phyloP scores from a whole-genome alignment of 2,329 filamentous ascomycete species.

The Colletotrichum sp. region DNA sequence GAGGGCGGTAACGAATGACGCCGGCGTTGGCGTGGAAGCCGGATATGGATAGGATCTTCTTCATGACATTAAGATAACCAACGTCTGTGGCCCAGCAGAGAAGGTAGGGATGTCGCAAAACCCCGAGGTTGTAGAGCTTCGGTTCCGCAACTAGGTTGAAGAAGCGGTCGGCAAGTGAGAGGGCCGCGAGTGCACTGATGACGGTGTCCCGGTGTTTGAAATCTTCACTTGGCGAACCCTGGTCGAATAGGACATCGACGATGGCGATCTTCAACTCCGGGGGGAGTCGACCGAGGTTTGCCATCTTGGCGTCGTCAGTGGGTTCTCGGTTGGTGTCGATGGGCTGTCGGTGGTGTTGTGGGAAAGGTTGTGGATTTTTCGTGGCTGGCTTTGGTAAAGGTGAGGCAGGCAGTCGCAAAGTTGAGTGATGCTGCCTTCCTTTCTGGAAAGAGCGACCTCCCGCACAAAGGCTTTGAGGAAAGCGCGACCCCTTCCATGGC shows the following conservation, averaged over 20 bases:
- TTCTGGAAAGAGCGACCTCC: background rate
- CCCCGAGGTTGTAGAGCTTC: background rate
- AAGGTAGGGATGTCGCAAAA: background rate
- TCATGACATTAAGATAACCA: background rate
- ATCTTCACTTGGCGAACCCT: too few species aligned
- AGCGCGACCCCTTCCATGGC: background rate
- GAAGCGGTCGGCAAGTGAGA: background rate
- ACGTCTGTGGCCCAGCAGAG: background rate
- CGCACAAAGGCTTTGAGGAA: background rate
- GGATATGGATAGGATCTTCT: background rate
- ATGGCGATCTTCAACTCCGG: background rate
- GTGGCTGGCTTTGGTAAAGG: background rate
- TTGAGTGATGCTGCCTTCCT: background rate
- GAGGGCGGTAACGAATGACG: background rate
- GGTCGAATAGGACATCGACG: background rate
- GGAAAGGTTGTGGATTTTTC: background rate
- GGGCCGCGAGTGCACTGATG: background rate
- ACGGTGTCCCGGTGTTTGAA: too few species aligned
- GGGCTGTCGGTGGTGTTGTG: background rate
- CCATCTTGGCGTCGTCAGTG: background rate
- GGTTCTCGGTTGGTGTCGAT: background rate
- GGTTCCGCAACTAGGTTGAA: background rate
- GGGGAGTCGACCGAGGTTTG: background rate
- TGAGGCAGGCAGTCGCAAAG: background rate
- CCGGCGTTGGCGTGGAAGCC: background rate